Base-by-base conservation (phyloP, 805 yeast species). In the Cyberlindnera americana region DNA sequence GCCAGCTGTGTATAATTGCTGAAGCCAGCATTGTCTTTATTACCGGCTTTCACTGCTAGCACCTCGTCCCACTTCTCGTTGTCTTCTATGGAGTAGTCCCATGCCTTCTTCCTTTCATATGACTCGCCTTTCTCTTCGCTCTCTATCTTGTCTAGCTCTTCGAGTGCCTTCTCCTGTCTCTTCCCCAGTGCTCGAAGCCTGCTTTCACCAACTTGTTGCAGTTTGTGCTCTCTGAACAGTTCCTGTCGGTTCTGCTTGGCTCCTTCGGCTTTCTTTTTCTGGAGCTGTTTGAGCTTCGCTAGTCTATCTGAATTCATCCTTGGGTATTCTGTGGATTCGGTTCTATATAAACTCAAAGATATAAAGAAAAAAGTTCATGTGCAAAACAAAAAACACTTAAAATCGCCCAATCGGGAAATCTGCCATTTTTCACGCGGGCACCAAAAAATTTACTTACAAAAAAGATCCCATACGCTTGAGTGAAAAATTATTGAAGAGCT, bases 11-110 rank as follows among this genome's bases (percentile, higher is more conserved):
- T 58, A 47, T 67, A 72, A 50, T 80, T 78, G 29, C 65, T 66
- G 41, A 71, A 72, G 13, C 73, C 77, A 1, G 69, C 55, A 16
- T 57, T 57, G 10, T 49, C 49, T 6, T 47, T 46, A 7, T 63
- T 59, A 6, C 47, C 47, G 28, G 49, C 48, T 37, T 59, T 62
- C 35, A 50, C 47, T 30, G 52, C 60, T 40, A 60, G 53, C 38
- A 66, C 69, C 21, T 52, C 61, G 18, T 78, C 73, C 89, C 89
- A 83, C 38, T 65, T 64, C 47, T 79, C 83, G 40, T 77, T 70
- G 38, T 84, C 85, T 38, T 77, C 83, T 5, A 81, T 70, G 0
- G 84, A 72, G 61, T 77, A 75, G 40, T 75, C 75, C 73, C 75
- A 65, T 35, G 69, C 74, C 38, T 69, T 64, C 39, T 61, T 54